Conservation (phyloP, 2,329 filamentous ascomycete species). For the Diplocarpon mali region DNA sequence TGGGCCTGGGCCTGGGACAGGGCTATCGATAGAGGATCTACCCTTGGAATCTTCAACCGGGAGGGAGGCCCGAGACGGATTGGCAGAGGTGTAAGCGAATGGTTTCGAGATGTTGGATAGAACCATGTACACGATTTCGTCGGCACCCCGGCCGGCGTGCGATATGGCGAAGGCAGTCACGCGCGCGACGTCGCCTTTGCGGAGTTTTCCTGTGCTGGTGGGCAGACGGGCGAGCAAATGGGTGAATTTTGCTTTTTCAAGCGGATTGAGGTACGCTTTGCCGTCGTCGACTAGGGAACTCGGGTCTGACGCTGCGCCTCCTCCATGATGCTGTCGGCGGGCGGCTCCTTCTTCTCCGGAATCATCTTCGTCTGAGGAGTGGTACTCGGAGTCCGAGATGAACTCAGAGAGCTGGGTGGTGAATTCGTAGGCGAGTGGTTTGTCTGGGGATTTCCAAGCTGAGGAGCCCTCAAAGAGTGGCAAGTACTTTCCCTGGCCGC, state of each 20-base stretch:
- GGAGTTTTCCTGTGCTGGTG: slow-evolving; percentile 58
- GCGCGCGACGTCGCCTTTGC: slow-evolving; percentile 76
- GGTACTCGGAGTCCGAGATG: slow-evolving; percentile 73
- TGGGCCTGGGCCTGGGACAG: background rate
- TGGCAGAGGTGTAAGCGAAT: slow-evolving; percentile 61
- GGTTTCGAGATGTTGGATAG: slow-evolving; percentile 72
- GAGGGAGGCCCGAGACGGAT: slow-evolving; percentile 31
- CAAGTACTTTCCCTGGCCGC: slow-evolving; percentile 41
- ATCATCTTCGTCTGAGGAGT: slow-evolving; percentile 76
- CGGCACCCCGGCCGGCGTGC: slow-evolving; percentile 72
- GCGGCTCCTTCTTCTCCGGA: slow-evolving; percentile 40
- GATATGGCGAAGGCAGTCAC: slow-evolving; percentile 82
- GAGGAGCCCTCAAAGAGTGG: slow-evolving; percentile 66
- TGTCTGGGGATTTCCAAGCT: slow-evolving; percentile 67
- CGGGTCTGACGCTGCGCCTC: slow-evolving; percentile 31
- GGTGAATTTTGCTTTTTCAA: slow-evolving; percentile 74
- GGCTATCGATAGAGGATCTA: background rate
- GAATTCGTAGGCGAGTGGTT: slow-evolving; percentile 69
- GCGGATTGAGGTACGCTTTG: slow-evolving; percentile 58
- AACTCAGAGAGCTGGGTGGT: slow-evolving; percentile 67
- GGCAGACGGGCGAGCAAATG: slow-evolving; percentile 79
- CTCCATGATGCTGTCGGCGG: slow-evolving; percentile 31
- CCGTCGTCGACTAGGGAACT: slow-evolving; percentile 24
- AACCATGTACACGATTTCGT: slow-evolving; percentile 86
- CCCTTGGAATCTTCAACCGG: too few relatives aligned